phyloP scores from a whole-genome alignment of 176 grass and related monocot species.

The Aegilops bicornis region DNA sequence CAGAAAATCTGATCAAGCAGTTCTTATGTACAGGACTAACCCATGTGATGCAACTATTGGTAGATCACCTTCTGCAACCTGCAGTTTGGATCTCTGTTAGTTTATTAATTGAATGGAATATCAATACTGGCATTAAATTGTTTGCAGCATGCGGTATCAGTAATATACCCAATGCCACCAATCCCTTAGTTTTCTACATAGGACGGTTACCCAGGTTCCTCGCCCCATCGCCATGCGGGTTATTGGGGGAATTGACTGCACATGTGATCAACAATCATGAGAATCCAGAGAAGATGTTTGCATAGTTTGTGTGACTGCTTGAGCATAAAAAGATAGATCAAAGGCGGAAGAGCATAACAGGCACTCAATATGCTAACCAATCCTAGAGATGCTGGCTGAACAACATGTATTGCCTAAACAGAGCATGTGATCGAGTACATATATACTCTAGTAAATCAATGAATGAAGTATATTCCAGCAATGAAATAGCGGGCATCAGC shows the following conservation, averaged over 20 bases:
- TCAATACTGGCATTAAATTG: slow-evolving; percentile 16
- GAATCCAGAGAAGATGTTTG: slow-evolving; percentile 5
- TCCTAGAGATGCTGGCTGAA: not conserved
- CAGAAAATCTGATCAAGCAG: slow-evolving; percentile 4
- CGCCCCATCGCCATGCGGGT: slow-evolving; percentile 95
- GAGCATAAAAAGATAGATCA: slow-evolving; percentile 2
- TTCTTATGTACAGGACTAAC: slow-evolving; percentile 54
- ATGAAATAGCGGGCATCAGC: not conserved
- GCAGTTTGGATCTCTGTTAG: slow-evolving; percentile 42
- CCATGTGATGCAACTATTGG: slow-evolving; percentile 96
- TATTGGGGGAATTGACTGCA: slow-evolving; percentile 95
- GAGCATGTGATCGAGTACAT: not conserved
- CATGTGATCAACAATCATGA: slow-evolving; percentile 43
- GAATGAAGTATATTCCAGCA: not conserved
- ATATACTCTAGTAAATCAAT: not conserved
- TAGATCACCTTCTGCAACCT: slow-evolving; percentile 97
- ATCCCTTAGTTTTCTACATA: slow-evolving; percentile 95
- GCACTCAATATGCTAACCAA: not conserved
- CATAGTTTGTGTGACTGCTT: not conserved
- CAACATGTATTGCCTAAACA: not conserved
- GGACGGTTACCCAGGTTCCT: slow-evolving; percentile 92
- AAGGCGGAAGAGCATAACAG: not conserved
- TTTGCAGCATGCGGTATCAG: slow-evolving; percentile 23
- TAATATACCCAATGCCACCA: slow-evolving; percentile 97
- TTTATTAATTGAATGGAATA: slow-evolving; percentile 32